Evolutionary conservation across 148 eudicot species (phyloP).

Genomic region (Arctostaphylos glauca): DNA sequence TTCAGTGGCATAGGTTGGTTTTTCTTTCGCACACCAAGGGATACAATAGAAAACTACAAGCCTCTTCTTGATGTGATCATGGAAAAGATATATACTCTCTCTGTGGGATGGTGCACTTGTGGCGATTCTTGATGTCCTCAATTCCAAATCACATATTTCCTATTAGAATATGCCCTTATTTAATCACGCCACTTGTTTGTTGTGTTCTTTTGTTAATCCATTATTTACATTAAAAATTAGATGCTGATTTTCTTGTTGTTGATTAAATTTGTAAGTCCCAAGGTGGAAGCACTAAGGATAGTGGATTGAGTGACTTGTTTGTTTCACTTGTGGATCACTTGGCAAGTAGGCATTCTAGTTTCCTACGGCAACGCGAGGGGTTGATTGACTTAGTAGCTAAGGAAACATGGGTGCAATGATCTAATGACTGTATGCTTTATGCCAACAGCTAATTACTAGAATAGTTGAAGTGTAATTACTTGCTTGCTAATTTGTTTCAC

Average conservation of each 20-base stretch:
- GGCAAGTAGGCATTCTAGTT: conserved; percentile 60
- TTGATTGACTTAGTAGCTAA: conserved; percentile 90
- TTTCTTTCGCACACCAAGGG: neutral
- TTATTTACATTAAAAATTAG: no score
- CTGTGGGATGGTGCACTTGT: neutral
- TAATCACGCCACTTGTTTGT: neutral
- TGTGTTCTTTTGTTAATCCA: no score
- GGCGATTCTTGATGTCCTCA: neutral
- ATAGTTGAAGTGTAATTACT: neutral
- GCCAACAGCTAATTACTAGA: neutral
- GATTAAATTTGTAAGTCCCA: conserved; percentile 40
- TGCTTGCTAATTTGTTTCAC: conserved; percentile 25
- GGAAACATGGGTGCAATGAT: conserved; percentile 58
- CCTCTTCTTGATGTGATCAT: neutral
- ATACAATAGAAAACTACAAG: neutral
- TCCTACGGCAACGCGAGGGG: conserved; percentile 80
- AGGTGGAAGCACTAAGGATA: conserved; percentile 80
- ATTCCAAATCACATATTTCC: neutral
- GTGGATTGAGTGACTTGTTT: conserved; percentile 76
- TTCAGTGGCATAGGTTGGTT: neutral
- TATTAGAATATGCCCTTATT: neutral
- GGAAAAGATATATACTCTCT: neutral
- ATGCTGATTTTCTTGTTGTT: no score
- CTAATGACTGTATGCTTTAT: neutral
- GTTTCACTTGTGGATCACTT: conserved; percentile 74